Percentiles rank a stretch among this genome's conserved stretches.
These are phyloP conservation scores for Vigna reflexopilosa DNA, from an alignment of 306 rosid species.

Conservation along the genomic window DNA sequence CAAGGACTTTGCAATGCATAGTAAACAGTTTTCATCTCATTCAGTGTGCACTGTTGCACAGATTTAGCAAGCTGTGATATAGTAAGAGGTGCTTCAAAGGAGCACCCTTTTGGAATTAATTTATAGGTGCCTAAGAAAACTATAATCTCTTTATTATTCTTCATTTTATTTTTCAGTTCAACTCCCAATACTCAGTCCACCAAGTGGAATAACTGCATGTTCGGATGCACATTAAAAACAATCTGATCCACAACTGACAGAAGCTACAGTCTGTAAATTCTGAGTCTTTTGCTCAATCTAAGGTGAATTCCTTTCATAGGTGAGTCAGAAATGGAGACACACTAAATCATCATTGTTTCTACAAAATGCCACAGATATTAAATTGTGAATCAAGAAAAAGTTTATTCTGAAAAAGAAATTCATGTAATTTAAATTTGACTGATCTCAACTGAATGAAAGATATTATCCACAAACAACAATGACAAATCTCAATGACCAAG, in stretches of 20 bases:
- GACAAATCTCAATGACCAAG: neutral
- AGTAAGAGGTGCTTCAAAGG: constrained; percentile 8
- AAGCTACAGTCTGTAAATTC: neutral
- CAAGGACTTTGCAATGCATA: constrained; percentile 7
- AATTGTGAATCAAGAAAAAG: constrained; percentile 11
- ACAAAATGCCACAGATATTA: constrained; percentile 6
- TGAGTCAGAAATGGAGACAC: neutral
- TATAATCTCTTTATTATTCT: neutral
- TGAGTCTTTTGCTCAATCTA: neutral
- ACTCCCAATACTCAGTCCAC: constrained; percentile 2
- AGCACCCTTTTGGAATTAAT: constrained; percentile 32
- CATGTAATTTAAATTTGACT: constrained; percentile 17
- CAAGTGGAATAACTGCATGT: neutral
- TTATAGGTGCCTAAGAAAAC: constrained; percentile 17
- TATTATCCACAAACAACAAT: neutral
- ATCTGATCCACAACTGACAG: neutral
- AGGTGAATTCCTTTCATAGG: neutral
- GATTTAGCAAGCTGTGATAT: constrained; percentile 18
- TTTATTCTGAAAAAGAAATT: neutral
- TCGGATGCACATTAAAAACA: neutral
- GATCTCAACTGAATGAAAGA: constrained; percentile 3
- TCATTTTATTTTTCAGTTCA: neutral
- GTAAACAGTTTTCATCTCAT: constrained; percentile 6
- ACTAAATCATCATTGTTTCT: neutral
- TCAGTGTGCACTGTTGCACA: neutral